phyloP scores from a whole-genome alignment of 805 yeast genomes.

The Metschnikowia gruessii region DNA sequence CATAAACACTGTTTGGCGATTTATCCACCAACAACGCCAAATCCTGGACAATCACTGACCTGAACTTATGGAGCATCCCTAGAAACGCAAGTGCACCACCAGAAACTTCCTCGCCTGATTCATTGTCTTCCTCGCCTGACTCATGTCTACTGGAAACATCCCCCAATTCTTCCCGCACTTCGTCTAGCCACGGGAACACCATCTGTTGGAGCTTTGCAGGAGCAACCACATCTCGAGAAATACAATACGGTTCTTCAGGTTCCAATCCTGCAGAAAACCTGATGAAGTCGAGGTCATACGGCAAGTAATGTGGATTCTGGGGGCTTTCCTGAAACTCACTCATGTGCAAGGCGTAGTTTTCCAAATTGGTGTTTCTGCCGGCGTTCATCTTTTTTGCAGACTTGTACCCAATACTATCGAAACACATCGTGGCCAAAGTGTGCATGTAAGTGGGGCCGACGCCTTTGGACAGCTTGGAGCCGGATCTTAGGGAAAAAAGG shows the following conservation, averaged over 20 bases:
- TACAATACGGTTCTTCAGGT: slow-evolving; percentile 2
- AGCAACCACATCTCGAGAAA: slow-evolving; percentile 1
- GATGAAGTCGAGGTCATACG: slow-evolving; percentile 2
- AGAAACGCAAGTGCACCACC: neutral
- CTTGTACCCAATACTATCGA: slow-evolving; percentile 2
- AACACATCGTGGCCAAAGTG: neutral
- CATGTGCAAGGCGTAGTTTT: too few species aligned
- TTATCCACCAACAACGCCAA: slow-evolving; percentile 6
- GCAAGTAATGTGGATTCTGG: too few species aligned
- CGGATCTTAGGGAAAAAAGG: neutral
- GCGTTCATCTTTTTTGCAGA: neutral
- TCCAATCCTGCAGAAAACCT: slow-evolving; percentile 4
- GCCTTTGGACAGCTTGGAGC: neutral
- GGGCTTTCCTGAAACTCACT: too few species aligned
- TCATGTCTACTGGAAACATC: neutral
- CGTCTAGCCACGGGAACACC: slow-evolving; percentile 9
- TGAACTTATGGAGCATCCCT: slow-evolving; percentile 3
- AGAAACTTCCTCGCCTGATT: neutral
- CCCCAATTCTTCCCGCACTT: neutral
- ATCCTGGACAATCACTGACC: slow-evolving; percentile 8
- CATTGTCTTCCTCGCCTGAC: too few species aligned
- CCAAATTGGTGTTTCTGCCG: neutral
- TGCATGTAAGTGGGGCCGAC: neutral
- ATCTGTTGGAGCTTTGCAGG: slow-evolving; percentile 1
- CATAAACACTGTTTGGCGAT: slow-evolving; percentile 1